Conservation (phyloP, 306 rosid species). For the Vigna unguiculata region DNA sequence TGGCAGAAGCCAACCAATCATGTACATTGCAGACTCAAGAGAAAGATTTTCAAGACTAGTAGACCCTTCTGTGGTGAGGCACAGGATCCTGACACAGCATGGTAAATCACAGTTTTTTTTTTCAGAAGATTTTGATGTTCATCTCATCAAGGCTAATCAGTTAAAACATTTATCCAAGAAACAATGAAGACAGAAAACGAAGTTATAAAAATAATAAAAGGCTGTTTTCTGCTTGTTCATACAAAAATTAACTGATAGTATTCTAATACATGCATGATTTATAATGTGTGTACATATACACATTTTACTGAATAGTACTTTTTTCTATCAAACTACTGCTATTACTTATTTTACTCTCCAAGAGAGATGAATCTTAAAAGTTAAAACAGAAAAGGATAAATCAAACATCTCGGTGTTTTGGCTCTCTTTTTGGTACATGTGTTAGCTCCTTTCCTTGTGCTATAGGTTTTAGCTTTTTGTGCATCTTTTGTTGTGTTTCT, state of each 20-base stretch:
- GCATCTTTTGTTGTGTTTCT: constrained; percentile 24
- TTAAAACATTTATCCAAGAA: neutral
- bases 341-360: neutral
- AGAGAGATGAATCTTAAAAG: neutral
- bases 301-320: neutral
- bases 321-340: neutral
- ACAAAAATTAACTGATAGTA: too few relatives aligned
- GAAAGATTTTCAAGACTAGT: constrained; percentile 72
- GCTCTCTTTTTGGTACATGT: neutral
- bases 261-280: neutral
- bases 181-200: too few relatives aligned
- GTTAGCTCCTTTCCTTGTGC: neutral
- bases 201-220: neutral
- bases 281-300: neutral
- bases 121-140: neutral
- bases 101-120: constrained; percentile 53
- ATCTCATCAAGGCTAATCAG: constrained; percentile 5
- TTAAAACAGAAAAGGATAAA: neutral
- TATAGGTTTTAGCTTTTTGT: constrained; percentile 21
- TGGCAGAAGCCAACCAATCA: constrained; percentile 97
- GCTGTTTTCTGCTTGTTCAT: neutral
- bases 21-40: constrained; percentile 64
- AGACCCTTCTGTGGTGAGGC: constrained; percentile 69
- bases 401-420: neutral
- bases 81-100: constrained; percentile 84